Evolutionary conservation across 23 red algal genomes (phyloP).

Genomic region (Gracilariopsis chorda): DNA sequence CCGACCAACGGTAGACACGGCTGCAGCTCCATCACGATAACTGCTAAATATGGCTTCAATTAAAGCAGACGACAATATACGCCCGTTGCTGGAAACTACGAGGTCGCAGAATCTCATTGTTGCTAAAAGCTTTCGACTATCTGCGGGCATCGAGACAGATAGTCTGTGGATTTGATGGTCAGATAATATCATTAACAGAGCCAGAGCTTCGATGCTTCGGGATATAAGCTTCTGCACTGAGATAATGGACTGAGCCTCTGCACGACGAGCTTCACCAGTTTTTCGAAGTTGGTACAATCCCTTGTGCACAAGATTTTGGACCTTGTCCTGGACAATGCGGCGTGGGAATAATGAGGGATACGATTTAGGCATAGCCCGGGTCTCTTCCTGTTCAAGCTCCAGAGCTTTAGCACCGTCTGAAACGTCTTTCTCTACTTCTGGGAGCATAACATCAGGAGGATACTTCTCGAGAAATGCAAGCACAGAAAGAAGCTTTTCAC

Average conservation of each 20-base stretch:
- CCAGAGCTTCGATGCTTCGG: conserved; percentile 53
- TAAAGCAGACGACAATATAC: conserved; percentile 43
- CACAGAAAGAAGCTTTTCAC: conserved; percentile 13
- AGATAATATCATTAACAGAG: conserved; percentile 63
- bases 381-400: not conserved
- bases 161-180: conserved; percentile 79
- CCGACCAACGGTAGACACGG: conserved; percentile 37
- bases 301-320: not conserved
- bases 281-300: conserved; percentile 14
- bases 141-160: conserved; percentile 38
- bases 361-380: not conserved
- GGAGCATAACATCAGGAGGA: conserved; percentile 15
- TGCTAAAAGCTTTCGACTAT: conserved; percentile 22
- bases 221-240: conserved; percentile 31
- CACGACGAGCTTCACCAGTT: conserved; percentile 42
- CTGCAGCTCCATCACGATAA: conserved; percentile 34
- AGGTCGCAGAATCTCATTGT: conserved; percentile 73
- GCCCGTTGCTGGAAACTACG: conserved; percentile 29
- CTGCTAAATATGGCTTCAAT: conserved; percentile 66
- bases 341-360: not conserved
- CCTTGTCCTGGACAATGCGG: not conserved
- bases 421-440: not conserved
- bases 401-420: not conserved
- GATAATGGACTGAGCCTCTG: conserved; percentile 21
- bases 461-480: conserved; percentile 45